Base-by-base conservation (phyloP, 441 rosid species). In the Eruca vesicaria region DNA sequence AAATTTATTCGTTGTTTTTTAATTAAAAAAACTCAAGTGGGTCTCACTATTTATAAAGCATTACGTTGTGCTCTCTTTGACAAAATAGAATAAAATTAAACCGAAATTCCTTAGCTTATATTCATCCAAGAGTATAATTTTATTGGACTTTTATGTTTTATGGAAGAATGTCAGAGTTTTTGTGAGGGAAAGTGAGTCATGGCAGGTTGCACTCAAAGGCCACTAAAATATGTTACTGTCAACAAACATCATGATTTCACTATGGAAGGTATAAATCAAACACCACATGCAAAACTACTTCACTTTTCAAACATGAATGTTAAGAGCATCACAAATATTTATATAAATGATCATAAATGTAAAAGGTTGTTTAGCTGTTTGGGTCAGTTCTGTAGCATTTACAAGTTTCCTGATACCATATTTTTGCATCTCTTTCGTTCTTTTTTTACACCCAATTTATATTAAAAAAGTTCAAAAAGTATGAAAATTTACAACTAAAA, bases 181-280 rank as follows among this genome's bases (percentile, higher is more conserved):
- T 57, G 66, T 20, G 31, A 32, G 2, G 58, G 28, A 59, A 71
- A 77, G 80, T 71, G 68, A 71, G 76, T 77, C 63, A 52, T 77
- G 73, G 77, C 62, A 73, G 73, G 77, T 71, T 77, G 77, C 80
- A 77, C 80, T 52, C 68, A 71, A 71, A 72, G 59, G 41, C 77
- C 80, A 77, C 80, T 71, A 45, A n/a, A 59, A 60, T 71, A 50
- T 52, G 69, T 71, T 72, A 38, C 64, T 71, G 73, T 71, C 80
- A 77, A 71, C 58, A 59, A 45, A 72, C 80, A 77, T 72, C 76
- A 77, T 77, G 38, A 72, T 77, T 66, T 77, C 69, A 28, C 4
- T 19, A 19, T 77, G 76, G 72, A 66, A 48, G 35, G 50, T 64
- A 53, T 53, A 53, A 53, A 53, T 53, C 58, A 45, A 28, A 28